Conservation (phyloP, 1,284 basidiomycete species). For the Cystobasidiaceae sp. region DNA sequence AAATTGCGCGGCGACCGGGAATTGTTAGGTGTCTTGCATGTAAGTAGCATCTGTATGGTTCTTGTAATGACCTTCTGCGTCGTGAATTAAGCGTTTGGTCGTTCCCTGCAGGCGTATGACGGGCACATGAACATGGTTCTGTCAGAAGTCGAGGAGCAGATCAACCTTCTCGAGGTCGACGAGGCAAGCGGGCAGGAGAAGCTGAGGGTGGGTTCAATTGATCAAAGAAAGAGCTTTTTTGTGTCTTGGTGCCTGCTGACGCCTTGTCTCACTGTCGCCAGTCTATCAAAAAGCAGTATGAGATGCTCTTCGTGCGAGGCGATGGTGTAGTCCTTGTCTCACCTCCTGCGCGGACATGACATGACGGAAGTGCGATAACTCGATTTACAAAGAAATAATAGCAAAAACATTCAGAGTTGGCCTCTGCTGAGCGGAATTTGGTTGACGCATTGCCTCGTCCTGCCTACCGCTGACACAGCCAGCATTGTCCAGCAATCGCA, state of each 20-base stretch:
- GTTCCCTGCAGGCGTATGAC: constrained; percentile 75
- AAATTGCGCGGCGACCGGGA: constrained; percentile 95
- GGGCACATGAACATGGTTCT: constrained; percentile 99
- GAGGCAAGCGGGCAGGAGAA: constrained; percentile 50
- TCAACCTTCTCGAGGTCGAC: constrained; percentile 73
- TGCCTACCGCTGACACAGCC: too few relatives aligned
- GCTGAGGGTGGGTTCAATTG: constrained; percentile 48
- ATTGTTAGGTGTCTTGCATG: constrained; percentile 86
- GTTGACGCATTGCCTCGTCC: too few relatives aligned
- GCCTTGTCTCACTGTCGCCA: constrained; percentile 45
- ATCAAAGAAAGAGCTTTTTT: neutral
- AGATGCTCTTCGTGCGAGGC: constrained; percentile 89
- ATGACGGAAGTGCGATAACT: neutral
- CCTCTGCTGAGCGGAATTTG: too few relatives aligned
- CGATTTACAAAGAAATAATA: neutral
- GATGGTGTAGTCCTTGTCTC: constrained; percentile 48
- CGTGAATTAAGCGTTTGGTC: constrained; percentile 12
- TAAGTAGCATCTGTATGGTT: constrained; percentile 51
- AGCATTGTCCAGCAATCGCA: too few relatives aligned
- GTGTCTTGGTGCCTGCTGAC: neutral
- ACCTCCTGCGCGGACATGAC: constrained; percentile 28
- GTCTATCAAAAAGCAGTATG: constrained; percentile 89
- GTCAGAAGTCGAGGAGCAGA: constrained; percentile 89
- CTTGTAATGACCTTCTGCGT: neutral
- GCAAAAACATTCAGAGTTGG: too few relatives aligned